Conservation (phyloP, 176 grass and related monocot species). For the Olyra latifolia region DNA sequence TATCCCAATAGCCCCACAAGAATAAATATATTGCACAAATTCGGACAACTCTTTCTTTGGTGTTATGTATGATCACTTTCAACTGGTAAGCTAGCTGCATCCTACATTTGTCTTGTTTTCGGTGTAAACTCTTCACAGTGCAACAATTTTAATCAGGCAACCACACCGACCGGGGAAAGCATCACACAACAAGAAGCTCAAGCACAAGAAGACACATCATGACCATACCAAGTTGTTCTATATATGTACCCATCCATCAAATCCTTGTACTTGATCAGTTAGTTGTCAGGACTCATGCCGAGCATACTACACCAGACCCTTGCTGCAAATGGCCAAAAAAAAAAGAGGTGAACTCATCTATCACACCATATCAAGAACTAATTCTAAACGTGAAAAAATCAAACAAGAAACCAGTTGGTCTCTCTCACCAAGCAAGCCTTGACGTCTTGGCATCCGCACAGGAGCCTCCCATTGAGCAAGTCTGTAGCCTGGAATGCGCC, state of each 20-base stretch:
- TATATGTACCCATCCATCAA: neutral
- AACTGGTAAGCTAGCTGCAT: neutral
- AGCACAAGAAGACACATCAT: neutral
- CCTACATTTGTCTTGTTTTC: neutral
- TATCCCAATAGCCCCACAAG: neutral
- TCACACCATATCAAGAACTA: neutral
- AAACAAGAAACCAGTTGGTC: neutral
- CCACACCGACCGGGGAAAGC: neutral
- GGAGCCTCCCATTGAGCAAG: conserved; percentile 66
- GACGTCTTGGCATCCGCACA: conserved; percentile 69
- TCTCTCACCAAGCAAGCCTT: conserved; percentile 51
- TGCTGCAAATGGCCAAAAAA: conserved; percentile 18
- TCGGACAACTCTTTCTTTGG: neutral
- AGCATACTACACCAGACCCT: conserved; percentile 42
- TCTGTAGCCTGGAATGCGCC: conserved; percentile 54
- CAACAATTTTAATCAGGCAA: neutral
- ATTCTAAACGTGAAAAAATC: neutral
- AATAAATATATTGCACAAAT: neutral
- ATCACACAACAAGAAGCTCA: neutral
- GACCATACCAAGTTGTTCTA: neutral
- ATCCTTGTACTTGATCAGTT: neutral
- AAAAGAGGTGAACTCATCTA: neutral
- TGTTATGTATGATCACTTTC: neutral
- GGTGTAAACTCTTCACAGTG: neutral
- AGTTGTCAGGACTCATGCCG: neutral